A percentile compares a stretch with the other conserved stretches of the same genome.
Conservation (phyloP, 2,329 filamentous ascomycete genomes). For the Cadophora gregata region DNA sequence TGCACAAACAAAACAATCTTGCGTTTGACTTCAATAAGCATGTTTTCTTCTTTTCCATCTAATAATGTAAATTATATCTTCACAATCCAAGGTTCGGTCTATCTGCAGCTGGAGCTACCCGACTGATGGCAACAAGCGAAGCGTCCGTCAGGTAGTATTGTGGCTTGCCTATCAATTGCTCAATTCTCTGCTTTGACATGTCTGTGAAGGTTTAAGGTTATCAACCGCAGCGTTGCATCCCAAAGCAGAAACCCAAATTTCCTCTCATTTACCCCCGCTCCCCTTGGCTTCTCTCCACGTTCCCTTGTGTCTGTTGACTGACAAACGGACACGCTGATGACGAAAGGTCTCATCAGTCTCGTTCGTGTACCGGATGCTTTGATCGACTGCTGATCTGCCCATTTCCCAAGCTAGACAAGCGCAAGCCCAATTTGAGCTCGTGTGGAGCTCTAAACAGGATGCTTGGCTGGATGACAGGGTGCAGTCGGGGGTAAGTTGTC, state of each 20-base stretch:
- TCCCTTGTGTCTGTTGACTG: neutral
- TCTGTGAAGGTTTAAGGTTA: neutral
- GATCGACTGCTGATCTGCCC: neutral
- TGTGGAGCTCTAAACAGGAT: neutral
- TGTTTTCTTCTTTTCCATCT: neutral
- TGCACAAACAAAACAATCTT: neutral
- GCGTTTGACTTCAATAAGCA: neutral
- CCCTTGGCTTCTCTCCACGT: neutral
- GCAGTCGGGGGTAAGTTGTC: neutral
- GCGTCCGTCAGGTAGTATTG: neutral
- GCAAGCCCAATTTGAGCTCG: neutral
- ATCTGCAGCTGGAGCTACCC: neutral
- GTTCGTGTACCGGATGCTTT: neutral
- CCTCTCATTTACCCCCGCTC: neutral
- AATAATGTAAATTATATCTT: constrained; percentile 3
- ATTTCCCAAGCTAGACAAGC: neutral
- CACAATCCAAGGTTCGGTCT: neutral
- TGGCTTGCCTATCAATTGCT: neutral
- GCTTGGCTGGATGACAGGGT: neutral
- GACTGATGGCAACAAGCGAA: neutral
- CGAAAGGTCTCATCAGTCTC: neutral
- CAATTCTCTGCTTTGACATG: neutral
- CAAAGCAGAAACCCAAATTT: constrained; percentile 1
- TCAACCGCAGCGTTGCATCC: neutral
- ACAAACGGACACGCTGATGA: neutral